Base-by-base conservation (phyloP, 768 basidiomycete genomes). In the Clavulina sp. region DNA sequence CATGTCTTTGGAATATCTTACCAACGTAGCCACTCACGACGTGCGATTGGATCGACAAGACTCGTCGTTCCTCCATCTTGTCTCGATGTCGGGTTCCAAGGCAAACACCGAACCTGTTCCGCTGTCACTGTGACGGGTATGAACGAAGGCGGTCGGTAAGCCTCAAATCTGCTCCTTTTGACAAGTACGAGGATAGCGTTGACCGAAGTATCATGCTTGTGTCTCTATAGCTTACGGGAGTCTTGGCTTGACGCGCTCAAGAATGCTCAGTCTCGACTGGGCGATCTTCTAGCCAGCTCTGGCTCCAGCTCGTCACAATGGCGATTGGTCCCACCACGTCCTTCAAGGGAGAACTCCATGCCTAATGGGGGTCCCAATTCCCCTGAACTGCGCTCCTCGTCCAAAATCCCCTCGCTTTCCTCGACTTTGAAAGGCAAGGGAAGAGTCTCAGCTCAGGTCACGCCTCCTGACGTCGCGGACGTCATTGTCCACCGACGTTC, bases 1-100 rank as follows among this genome's bases (percentile, higher is more conserved):
- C 26, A 16, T 16, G 9, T 16, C 43, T 46, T 9, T 13, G 13
- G 43, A 16, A 31, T 19, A 41, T 60, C 66, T 52, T 34, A 53
- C 92, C 93, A 4, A 92, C 93, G 60, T 93, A 96, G 46, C 93
- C 93, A 57, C 80, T 87, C 6, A 82, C 77, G 53, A 96, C 93
- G 60, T 96, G 93, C 2, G 84, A 88, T 60, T 97, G 93, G 48
- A 96, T 76, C 59, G 86, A 89, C 38, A 96, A 70, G 5, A 97
- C 74, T 24, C 91, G 72, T 5, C 48, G 31, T 36, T 40, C 32
- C 48, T 13, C 26, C 43, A 1, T 9, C n/a, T n/a, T n/a, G n/a
- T n/a, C n/a, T n/a, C n/a, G n/a, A n/a, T n/a, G n/a, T n/a, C n/a
- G n/a, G n/a, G n/a, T n/a, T n/a, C n/a, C n/a, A n/a, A n/a, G n/a